Conservation (phyloP, 164 flowering plant species). For the Tetrastigma voinierianum region DNA sequence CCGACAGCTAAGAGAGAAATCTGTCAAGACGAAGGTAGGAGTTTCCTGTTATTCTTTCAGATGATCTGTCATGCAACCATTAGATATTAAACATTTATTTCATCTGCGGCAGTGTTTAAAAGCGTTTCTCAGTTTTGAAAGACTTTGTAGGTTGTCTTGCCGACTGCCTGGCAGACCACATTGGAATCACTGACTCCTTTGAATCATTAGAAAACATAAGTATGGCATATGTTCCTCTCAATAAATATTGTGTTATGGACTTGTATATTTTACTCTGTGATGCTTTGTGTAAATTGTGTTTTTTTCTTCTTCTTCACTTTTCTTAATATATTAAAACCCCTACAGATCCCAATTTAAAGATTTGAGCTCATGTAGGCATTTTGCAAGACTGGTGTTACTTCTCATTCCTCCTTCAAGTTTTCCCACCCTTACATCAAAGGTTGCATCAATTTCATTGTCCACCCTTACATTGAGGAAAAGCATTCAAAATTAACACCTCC, state of each 20-base stretch:
- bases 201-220: no score
- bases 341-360: slow-evolving; percentile 93
- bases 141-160: slow-evolving; percentile 96
- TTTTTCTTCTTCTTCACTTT: slow-evolving; percentile 3
- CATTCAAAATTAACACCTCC: not conserved
- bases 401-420: slow-evolving; percentile 92
- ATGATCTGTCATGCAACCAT: not conserved
- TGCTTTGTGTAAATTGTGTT: slow-evolving; percentile 6
- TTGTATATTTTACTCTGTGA: not conserved
- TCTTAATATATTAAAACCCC: slow-evolving; percentile 76
- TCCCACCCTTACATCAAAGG: slow-evolving; percentile 86
- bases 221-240: no score
- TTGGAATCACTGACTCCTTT: slow-evolving; percentile 85
- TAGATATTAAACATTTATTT: not conserved
- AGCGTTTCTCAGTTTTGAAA: slow-evolving; percentile 89
- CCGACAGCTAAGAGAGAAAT: slow-evolving; percentile 90
- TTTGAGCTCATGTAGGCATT: slow-evolving; percentile 89
- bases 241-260: not conserved
- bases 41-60: not conserved
- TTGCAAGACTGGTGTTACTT: slow-evolving; percentile 91
- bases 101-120: slow-evolving; percentile 73
- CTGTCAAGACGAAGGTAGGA: slow-evolving; percentile 89
- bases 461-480: slow-evolving; percentile 70
- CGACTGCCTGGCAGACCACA: slow-evolving; percentile 94
- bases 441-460: slow-evolving; percentile 45